Conservation (phyloP, 768 basidiomycete genomes). For the Lactifluus piperatus region DNA sequence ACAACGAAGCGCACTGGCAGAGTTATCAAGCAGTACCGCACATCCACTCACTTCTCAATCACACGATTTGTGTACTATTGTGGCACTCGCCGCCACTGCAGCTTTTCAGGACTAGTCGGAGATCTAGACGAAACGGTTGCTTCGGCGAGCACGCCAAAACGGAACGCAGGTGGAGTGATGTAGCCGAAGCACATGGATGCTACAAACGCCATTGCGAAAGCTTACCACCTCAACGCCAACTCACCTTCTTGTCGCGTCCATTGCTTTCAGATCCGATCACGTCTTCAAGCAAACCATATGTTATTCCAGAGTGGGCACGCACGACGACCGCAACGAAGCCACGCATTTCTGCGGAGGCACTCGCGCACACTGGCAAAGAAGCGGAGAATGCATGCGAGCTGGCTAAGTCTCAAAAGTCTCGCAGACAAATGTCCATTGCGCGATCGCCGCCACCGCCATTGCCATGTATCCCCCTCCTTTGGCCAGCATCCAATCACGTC, state of each 20-base stretch:
- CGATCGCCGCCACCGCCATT: too few relatives aligned
- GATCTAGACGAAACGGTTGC: constrained; percentile 42
- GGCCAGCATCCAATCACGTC: not conserved
- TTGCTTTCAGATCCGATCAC: constrained; percentile 18
- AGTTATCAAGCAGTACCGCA: too few relatives aligned
- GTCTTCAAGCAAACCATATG: constrained; percentile 27
- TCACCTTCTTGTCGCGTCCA: constrained; percentile 16
- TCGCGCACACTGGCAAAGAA: constrained; percentile 17
- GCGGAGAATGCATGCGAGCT: constrained; percentile 5
- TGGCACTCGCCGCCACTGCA: too few relatives aligned
- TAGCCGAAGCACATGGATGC: constrained; percentile 56
- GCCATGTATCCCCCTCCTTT: too few relatives aligned
- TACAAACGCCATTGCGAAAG: constrained; percentile 30
- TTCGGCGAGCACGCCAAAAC: constrained; percentile 64
- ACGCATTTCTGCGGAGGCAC: constrained; percentile 49
- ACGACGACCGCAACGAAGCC: constrained; percentile 59
- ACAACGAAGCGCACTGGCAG: too few relatives aligned
- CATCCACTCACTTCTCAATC: too few relatives aligned
- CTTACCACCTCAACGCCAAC: constrained; percentile 17
- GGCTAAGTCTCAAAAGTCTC: constrained; percentile 2
- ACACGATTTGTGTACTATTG: too few relatives aligned
- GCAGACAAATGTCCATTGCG: not conserved
- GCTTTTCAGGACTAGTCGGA: too few relatives aligned
- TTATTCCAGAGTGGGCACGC: constrained; percentile 63
- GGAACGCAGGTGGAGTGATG: constrained; percentile 59